Base-by-base conservation (phyloP, 148 eudicot genomes). In the Selenicereus undatus region DNA sequence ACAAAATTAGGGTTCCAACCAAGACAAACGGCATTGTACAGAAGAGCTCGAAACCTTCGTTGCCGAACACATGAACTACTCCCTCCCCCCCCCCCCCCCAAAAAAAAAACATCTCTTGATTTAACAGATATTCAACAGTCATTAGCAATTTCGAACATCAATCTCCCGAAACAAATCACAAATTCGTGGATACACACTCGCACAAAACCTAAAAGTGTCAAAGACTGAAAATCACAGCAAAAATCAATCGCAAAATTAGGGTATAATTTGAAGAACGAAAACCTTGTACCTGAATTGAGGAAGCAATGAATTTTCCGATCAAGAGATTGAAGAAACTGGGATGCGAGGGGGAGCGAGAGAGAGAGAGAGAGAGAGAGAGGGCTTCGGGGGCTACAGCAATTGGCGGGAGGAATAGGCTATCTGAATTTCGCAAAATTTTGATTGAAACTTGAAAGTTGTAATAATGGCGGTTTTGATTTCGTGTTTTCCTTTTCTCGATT, bases 391-490 rank as follows among this genome's bases (percentile, higher is more conserved):
- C 32, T 64, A 24, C 17, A n/a, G 30, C 36, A 66, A 66, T 26
- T 76, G 79, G 83, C 79, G 79, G 68, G 78, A 81, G 78, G 0
- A 48, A 26, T n/a, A 11, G 65, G 68, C 12, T 20, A 1, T 62
- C 75, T 76, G 68, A 80, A 42, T 39, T 80, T 43, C 24, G 68
- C 43, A 5, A 74, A 71, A 71, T 66, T 66, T 64, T 27, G 71
- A 66, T 66, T 66, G 35, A 66, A 66, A 66, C 35, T 66, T 66
- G 4, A 42, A 0, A 48, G 2, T 39, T 32, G 21, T 18, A 10
- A 70, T 24, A 24, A 11, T 43, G 81, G 81, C 77, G 84, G 73
- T 73, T 82, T 72, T 80, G 60, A 45, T 62, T 74, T 74, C 3
- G 10, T 35, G 13, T 65, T 65, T 24, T 22, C 26, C 58, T 52